Evolutionary conservation across 495 filamentous ascomycete genomes (phyloP).

Genomic region (Xylaria longipes): DNA sequence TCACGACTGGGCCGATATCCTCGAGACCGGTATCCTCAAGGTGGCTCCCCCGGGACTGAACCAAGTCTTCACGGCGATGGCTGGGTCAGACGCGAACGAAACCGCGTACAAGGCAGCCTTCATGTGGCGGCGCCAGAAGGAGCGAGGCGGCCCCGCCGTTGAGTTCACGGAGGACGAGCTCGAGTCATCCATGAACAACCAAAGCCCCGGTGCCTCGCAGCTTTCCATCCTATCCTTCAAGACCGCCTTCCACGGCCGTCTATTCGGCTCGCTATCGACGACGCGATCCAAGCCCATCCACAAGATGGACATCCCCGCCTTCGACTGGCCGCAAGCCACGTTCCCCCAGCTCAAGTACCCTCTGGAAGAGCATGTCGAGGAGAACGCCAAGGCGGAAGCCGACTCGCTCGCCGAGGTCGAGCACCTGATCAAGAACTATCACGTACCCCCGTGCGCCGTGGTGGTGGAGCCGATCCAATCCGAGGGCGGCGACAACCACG

Average conservation of each 20-base stretch:
- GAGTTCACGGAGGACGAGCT: constrained; percentile 89
- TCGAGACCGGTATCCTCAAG: constrained; percentile 85
- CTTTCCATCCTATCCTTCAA: constrained; percentile 94
- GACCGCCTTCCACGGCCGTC: constrained; percentile 91
- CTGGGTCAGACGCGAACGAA: constrained; percentile 97
- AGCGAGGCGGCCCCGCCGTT: constrained; percentile 81
- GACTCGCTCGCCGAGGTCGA: constrained; percentile 90
- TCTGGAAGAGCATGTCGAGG: constrained; percentile 78
- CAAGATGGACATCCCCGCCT: constrained; percentile 97
- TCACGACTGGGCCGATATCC: constrained; percentile 83
- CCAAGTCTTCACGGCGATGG: constrained; percentile 96
- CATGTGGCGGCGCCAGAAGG: constrained; percentile 91
- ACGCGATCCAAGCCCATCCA: constrained; percentile 97
- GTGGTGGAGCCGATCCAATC: constrained; percentile 97
- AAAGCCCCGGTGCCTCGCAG: constrained; percentile 79
- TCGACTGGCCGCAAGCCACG: constrained; percentile 96
- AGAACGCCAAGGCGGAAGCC: constrained; percentile 83
- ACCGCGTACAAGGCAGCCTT: constrained; percentile 99
- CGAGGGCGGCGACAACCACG: constrained; percentile 98
- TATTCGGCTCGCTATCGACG: constrained; percentile 91
- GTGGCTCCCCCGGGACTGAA: constrained; percentile 90
- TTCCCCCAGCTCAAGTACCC: constrained; percentile 94
- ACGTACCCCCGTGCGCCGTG: constrained; percentile 86
- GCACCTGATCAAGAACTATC: constrained; percentile 80
- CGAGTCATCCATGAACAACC: constrained; percentile 80